Base-by-base conservation (phyloP, 2,329 filamentous ascomycete genomes). In the Zalaria sp. region DNA sequence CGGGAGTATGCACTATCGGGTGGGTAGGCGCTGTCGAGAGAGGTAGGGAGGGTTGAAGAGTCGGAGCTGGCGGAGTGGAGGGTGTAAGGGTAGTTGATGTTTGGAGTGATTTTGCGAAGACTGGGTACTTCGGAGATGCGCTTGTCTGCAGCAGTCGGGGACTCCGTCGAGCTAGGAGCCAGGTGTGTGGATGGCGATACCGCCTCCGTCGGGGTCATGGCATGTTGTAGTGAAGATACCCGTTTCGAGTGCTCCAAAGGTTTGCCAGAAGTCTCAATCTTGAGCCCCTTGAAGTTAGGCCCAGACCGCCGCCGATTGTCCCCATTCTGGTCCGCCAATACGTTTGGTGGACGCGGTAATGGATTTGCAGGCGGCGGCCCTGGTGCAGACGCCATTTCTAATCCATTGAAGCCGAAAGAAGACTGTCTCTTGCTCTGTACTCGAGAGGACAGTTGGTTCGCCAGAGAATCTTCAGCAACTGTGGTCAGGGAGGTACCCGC, bases 241-340 rank as follows among this genome's bases (percentile, higher is more conserved):
- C 29, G 7, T 32, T 32, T 32, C 29, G n/a, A 27, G 11, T 40
- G 35, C 4, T 35, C 35, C 26, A 32, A 3, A 5, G 59, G 60
- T 39, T 57, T 63, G 38, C 62, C 49, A 7, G 60, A 64, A 7
- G 87, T 95, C 59, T 95, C 85, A 43, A 96, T 95, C 63, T 87
- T 93, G 39, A 96, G 67, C 53, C 88, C 83, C 57, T 83, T 88
- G 9, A 75, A 66, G 52, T 84, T 85, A 51, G 85, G 80, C 5
- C 82, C 83, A 3, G 88, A 94, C 28, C 93, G 65, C 47, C 88
- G 75, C 46, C 88, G 75, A 51, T 73, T 84, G 41, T 84, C 53
- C 29, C 60, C 57, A 25, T 48, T 54, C 27, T 48, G 53, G 2
- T 18, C 18, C 18, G 18, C 18, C 18, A 18, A 18, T 18, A 18